A percentile compares a stretch with the other conserved stretches of the same genome.
phyloP scores from a whole-genome alignment of 1,139 yeast genomes.

The Yamadazyma sp. region DNA sequence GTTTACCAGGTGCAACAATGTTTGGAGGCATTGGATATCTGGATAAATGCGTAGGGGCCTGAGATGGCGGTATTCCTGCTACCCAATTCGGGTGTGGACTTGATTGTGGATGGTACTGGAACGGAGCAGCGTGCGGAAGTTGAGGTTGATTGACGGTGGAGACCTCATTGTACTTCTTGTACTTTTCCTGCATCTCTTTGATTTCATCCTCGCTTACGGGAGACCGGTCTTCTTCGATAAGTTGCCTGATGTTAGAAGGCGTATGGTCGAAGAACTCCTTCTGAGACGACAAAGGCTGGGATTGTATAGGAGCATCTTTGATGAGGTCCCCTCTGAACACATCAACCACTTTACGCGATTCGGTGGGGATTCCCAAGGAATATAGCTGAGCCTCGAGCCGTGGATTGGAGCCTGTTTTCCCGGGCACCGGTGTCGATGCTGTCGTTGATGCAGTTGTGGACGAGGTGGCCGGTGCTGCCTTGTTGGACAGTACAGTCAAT shows the following conservation, averaged over 20 bases:
- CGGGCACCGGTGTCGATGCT: background rate
- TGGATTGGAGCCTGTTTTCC: background rate
- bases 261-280: slow-evolving; percentile 38
- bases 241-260: slow-evolving; percentile 5
- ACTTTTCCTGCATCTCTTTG: slow-evolving; percentile 39
- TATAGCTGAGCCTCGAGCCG: slow-evolving; percentile 1
- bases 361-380: slow-evolving; percentile 3
- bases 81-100: background rate
- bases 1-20: background rate
- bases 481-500: too few species aligned
- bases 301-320: slow-evolving; percentile 49
- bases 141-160: background rate
- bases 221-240: slow-evolving; percentile 33
- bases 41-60: background rate
- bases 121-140: background rate
- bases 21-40: slow-evolving; percentile 3
- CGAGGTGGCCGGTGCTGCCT: slow-evolving; percentile 3
- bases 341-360: slow-evolving; percentile 36
- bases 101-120: background rate
- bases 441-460: slow-evolving; percentile 1
- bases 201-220: slow-evolving; percentile 40
- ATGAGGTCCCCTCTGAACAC: slow-evolving; percentile 50
- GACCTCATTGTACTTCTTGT: slow-evolving; percentile 11
- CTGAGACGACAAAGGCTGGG: slow-evolving; percentile 60
- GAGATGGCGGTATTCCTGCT: background rate